Base-by-base conservation (phyloP, 306 rosid genomes). In the Nissolia schottii region DNA sequence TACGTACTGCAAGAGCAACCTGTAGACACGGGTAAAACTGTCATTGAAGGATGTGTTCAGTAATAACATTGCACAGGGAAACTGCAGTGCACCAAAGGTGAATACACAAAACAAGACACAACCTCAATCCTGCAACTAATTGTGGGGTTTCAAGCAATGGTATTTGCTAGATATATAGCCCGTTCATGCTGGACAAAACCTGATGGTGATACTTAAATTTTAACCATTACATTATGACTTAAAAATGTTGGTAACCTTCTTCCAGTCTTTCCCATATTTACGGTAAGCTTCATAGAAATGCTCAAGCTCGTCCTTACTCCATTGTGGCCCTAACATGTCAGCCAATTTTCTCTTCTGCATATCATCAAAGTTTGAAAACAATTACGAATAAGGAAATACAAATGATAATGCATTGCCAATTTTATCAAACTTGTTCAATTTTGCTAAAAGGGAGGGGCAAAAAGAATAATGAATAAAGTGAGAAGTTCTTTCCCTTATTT, bases 181-280 rank as follows among this genome's bases (percentile, higher is more conserved):
- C 32, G 46, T 23, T 37, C 55, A 41, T 22, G 34, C 34, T 51
- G 37, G 60, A 63, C 70, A 53, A 75, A 53, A 59, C 5, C 28
- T 64, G 61, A 75, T 25, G 55, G 14, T 23, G 49, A 67, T 71
- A 62, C 51, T 65, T 54, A 15, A 74, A 48, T 32, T 40, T 53
- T 18, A 50, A 70, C 57, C 70, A 58, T 24, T 51, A 55, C 40
- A 61, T 49, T 15, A 78, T 18, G 41, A 49, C 61, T 68, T 40
- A 56, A 46, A 68, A 67, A 49, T 24, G 63, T 31, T 54, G 80
- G 91, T 78, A 50, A 89, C 99, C 97, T 89, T 88, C 84, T 87
- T 94, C 99, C 99, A 94, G 63, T 94, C 97, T 83, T 83, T 91
- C 67, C 97, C 99, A 77, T 82, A 67, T 80, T 84, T 90, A 62